These are phyloP conservation scores for Lachnellula subtilissima DNA, from an alignment of 2,329 filamentous ascomycete species.

Conservation along the genomic window DNA sequence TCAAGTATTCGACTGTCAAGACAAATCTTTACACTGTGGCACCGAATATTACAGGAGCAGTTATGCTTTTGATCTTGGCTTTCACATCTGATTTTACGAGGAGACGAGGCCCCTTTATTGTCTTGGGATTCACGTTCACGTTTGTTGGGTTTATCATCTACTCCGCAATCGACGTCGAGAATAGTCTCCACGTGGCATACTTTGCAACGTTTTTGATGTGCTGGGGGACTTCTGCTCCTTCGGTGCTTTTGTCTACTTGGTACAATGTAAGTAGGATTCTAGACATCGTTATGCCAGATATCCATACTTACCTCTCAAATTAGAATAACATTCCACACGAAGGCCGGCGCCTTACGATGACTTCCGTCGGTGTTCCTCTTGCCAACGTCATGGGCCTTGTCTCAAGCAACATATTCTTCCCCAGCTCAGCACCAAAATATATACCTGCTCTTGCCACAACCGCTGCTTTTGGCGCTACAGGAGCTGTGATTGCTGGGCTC, in stretches of 20 bases:
- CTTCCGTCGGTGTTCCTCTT: conserved; percentile 55
- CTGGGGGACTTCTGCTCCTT: conserved; percentile 34
- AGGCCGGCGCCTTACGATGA: conserved; percentile 55
- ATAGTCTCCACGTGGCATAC: conserved; percentile 52
- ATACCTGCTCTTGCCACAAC: conserved; percentile 61
- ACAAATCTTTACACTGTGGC: conserved; percentile 81
- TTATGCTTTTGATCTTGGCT: conserved; percentile 66
- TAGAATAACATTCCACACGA: conserved; percentile 60
- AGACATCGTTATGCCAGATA: not conserved
- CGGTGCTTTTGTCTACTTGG: conserved; percentile 29
- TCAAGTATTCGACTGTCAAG: conserved; percentile 46
- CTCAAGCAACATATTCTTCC: conserved; percentile 62
- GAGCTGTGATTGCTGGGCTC: conserved; percentile 48
- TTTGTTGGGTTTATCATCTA: conserved; percentile 78
- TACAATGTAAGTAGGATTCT: conserved; percentile 40
- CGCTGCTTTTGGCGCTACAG: conserved; percentile 58
- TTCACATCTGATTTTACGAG: conserved; percentile 59
- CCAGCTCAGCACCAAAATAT: conserved; percentile 62
- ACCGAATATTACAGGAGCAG: conserved; percentile 69
- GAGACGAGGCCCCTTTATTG: conserved; percentile 59
- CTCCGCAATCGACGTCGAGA: conserved; percentile 56
- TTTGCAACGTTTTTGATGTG: conserved; percentile 67
- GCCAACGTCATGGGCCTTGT: conserved; percentile 68
- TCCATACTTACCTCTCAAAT: not conserved
- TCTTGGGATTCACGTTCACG: conserved; percentile 67